Base-by-base conservation (phyloP, 1,284 basidiomycete species). In the Xerocomus amazonicus region DNA sequence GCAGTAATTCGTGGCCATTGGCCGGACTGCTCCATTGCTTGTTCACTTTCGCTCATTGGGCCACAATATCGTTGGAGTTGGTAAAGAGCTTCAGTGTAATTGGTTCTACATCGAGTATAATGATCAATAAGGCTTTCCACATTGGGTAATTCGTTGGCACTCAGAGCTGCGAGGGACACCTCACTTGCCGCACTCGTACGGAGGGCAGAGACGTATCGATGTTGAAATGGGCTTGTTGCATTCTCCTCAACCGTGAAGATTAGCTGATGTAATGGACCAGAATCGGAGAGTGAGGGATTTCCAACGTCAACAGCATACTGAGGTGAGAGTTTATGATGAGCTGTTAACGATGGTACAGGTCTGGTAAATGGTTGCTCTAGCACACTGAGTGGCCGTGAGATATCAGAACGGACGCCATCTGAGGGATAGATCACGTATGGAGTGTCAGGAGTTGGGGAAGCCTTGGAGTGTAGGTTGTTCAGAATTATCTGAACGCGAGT, bases 371-470 rank as follows among this genome's bases (percentile, higher is more conserved):
- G 41, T 6, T 54, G 31, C 5, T 47, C 38, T 17, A 49, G 1
- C 0, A 45, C 19, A 23, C 19, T 34, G 9, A 52, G 13, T 1
- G n/a, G 9, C 45, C 45, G 47, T 1, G 17, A 9, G 6, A 32
- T 3, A 3, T 3, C 13, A 28, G 47, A 9, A 7, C 36, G 14
- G 23, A 9, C 4, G 8, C 3, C 23, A 31, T 38, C 26, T 14
- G 49, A 48, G 1, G 53, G 50, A 4, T 35, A 1, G 38, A 65
- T 59, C 3, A 51, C 39, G 17, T 65, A 65, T 34, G 9, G 43
- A 23, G n/a, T 9, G 17, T 16, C 8, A 1, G 16, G 19, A 2
- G 4, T 5, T 27, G 38, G 12, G 9, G 32, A 3, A 7, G 10
- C 16, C 4, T 2, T 3, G 1, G 43, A 40, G n/a, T 19, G 23